These are phyloP conservation scores for Alternaria sp. DNA, from an alignment of 2,329 filamentous ascomycete genomes.

Conservation along the genomic window DNA sequence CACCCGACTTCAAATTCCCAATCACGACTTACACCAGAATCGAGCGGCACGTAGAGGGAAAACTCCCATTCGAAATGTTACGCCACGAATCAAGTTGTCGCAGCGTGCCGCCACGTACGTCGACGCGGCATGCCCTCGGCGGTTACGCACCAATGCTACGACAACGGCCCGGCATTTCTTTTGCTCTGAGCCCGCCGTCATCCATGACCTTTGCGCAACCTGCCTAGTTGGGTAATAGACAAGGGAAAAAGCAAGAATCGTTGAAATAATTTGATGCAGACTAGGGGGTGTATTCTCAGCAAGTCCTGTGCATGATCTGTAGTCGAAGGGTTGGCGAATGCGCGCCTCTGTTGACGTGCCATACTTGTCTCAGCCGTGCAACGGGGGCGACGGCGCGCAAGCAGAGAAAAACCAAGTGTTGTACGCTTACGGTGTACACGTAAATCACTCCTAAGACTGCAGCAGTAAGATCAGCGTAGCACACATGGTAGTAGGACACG, in stretches of 20 bases:
- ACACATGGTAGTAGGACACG: not conserved
- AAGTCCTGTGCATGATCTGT: too few relatives aligned
- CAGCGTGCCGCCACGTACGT: slow-evolving; percentile 11
- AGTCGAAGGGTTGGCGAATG: not conserved
- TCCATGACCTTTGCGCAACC: slow-evolving; percentile 11
- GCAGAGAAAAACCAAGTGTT: not conserved
- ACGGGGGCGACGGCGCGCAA: not conserved
- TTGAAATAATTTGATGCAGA: not conserved
- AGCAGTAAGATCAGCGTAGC: not conserved
- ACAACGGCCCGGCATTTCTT: slow-evolving; percentile 20
- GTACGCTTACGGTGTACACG: not conserved
- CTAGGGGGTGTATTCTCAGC: not conserved
- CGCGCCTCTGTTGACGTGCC: not conserved
- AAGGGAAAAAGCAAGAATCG: not conserved
- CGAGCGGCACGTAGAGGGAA: not conserved
- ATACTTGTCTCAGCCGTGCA: not conserved
- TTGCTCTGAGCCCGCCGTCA: slow-evolving; percentile 20
- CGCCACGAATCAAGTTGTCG: slow-evolving; percentile 4
- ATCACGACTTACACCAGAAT: not conserved
- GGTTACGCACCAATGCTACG: slow-evolving; percentile 11
- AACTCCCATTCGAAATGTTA: not conserved
- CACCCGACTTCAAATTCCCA: not conserved
- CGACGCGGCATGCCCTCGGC: slow-evolving; percentile 15
- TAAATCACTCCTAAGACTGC: not conserved
- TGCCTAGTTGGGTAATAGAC: slow-evolving; percentile 16